Conservation (phyloP, 345 rosid species). For the Gossypium longicalyx region DNA sequence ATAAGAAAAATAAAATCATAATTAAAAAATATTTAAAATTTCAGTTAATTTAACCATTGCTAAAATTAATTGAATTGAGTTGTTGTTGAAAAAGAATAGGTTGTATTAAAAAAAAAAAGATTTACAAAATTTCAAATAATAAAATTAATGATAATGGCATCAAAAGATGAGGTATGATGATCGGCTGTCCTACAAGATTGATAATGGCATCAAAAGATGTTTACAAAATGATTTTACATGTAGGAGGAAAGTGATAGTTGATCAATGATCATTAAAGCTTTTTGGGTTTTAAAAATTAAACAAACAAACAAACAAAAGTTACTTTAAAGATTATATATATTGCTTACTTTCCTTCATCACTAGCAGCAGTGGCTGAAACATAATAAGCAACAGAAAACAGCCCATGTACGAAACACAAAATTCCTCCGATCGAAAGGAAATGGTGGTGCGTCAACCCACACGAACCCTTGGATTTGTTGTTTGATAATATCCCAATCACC, state of each 20-base stretch:
- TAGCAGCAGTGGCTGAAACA: conserved; percentile 70
- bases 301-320: neutral
- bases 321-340: neutral
- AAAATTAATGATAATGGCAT: no score
- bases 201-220: neutral
- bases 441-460: conserved; percentile 90
- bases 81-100: no score
- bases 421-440: conserved; percentile 83
- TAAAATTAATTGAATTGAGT: no score
- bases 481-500: conserved; percentile 75
- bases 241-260: neutral
- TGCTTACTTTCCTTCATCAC: conserved; percentile 34
- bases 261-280: neutral
- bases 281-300: no score
- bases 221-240: neutral
- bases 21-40: no score
- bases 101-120: no score
- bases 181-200: neutral
- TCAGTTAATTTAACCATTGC: no score
- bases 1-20: no score
- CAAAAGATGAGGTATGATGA: neutral
- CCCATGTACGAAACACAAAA: conserved; percentile 82
- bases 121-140: no score
- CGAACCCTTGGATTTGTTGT: conserved; percentile 65
- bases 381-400: conserved; percentile 73